phyloP scores from a whole-genome alignment of 192 early-diverging fungal genomes.

The Coemansia sp. region DNA sequence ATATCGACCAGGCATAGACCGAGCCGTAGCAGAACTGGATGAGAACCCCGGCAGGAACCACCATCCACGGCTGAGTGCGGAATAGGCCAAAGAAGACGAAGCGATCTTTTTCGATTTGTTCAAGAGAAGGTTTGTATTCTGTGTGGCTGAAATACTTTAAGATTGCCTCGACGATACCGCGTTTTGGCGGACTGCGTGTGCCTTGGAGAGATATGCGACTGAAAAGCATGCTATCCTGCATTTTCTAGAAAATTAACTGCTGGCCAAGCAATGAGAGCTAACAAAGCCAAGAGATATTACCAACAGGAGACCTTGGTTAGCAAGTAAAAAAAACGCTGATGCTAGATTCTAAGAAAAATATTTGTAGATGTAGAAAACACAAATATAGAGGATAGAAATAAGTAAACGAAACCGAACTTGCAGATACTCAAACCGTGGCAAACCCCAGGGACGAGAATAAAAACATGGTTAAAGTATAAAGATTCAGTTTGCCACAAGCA shows the following conservation, averaged over 20 bases:
- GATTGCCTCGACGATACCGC: conserved; percentile 19
- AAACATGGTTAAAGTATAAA: no score
- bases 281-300: background rate
- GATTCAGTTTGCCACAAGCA: no score
- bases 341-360: no score
- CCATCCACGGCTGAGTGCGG: conserved; percentile 58
- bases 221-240: conserved; percentile 37
- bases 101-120: conserved; percentile 38
- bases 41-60: conserved; percentile 59
- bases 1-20: conserved; percentile 67
- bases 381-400: no score
- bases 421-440: no score
- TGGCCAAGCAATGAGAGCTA: background rate
- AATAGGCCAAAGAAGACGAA: conserved; percentile 54
- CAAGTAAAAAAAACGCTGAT: no score
- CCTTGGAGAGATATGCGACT: conserved; percentile 41
- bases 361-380: no score
- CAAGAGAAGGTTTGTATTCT: conserved; percentile 33
- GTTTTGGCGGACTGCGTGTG: conserved; percentile 2
- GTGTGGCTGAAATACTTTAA: conserved; percentile 51
- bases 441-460: no score
- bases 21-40: conserved; percentile 67
- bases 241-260: background rate
- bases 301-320: no score
- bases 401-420: no score